These are phyloP conservation scores for Hanseniaspora sp. DNA, from an alignment of 1,139 yeast species.

Conservation along the genomic window DNA sequence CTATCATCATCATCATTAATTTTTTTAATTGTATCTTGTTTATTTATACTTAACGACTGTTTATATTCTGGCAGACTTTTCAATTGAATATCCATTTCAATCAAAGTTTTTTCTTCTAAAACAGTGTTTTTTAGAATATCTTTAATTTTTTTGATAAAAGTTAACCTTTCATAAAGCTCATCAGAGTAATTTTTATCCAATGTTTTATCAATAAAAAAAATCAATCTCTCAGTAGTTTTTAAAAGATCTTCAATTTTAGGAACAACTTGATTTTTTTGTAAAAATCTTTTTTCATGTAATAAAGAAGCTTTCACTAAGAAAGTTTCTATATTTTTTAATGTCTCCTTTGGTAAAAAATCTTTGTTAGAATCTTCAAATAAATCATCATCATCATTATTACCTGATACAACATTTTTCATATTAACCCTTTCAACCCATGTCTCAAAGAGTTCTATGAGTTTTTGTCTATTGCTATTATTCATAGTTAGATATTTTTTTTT, in stretches of 20 bases:
- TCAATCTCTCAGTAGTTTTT: slow-evolving; percentile 34
- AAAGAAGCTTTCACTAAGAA: slow-evolving; percentile 54
- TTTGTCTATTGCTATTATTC: slow-evolving; percentile 61
- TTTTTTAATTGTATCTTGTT: no score
- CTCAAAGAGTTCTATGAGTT: slow-evolving; percentile 64
- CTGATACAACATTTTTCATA: slow-evolving; percentile 24
- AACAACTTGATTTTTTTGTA: slow-evolving; percentile 6
- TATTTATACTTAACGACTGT: not conserved
- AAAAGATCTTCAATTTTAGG: slow-evolving; percentile 22
- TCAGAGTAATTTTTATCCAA: slow-evolving; percentile 17
- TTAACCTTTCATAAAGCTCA: slow-evolving; percentile 1
- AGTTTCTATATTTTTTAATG: slow-evolving; percentile 59
- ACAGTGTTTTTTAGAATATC: not conserved
- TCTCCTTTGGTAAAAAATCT: slow-evolving; percentile 64
- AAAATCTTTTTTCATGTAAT: slow-evolving; percentile 28
- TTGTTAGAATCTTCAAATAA: slow-evolving; percentile 5
- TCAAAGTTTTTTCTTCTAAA: not conserved
- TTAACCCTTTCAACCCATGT: slow-evolving; percentile 60
- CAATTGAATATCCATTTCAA: slow-evolving; percentile 1
- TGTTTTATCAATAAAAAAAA: slow-evolving; percentile 33
- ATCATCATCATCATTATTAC: slow-evolving; percentile 16
- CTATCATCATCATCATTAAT: not conserved
- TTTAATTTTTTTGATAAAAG: not conserved
- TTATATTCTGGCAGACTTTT: slow-evolving; percentile 6
- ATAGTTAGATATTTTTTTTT: slow-evolving; percentile 69